Percentiles rank a stretch among this genome's conserved stretches.
These are phyloP conservation scores for Ophiostoma pallidulum DNA, from an alignment of 2,329 filamentous ascomycete genomes.

Conservation along the genomic window DNA sequence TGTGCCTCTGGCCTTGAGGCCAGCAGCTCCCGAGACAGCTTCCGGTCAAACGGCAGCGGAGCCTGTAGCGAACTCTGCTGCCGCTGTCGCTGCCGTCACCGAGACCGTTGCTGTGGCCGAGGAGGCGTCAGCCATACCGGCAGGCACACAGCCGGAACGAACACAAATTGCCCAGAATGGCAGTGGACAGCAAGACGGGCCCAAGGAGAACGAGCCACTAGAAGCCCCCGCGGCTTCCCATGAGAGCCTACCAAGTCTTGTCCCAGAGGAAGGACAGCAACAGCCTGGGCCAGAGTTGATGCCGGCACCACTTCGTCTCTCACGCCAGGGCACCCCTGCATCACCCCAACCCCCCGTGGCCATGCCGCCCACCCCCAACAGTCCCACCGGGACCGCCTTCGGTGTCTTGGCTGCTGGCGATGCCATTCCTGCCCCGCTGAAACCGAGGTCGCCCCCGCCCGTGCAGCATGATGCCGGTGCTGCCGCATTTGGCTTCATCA, in stretches of 20 bases:
- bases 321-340: background rate
- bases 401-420: background rate
- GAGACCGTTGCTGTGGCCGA: background rate
- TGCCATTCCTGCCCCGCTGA: slow-evolving; percentile 3
- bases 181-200: too few species aligned
- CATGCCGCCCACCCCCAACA: background rate
- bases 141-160: too few species aligned
- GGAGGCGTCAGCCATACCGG: too few species aligned
- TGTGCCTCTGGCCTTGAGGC: slow-evolving; percentile 3
- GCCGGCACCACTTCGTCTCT: slow-evolving; percentile 7
- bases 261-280: background rate
- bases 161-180: too few species aligned
- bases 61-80: too few species aligned
- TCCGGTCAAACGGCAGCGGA: background rate
- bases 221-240: too few species aligned
- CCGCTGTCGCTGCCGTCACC: background rate
- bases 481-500: background rate
- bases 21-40: background rate
- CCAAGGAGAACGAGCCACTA: background rate
- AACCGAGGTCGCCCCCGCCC: slow-evolving; percentile 4
- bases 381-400: background rate
- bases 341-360: background rate
- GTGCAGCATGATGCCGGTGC: too few species aligned
- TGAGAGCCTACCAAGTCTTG: too few species aligned
- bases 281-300: slow-evolving; percentile 3